phyloP scores from a whole-genome alignment of 2,329 filamentous ascomycete genomes.

The Macrophomina tecta region DNA sequence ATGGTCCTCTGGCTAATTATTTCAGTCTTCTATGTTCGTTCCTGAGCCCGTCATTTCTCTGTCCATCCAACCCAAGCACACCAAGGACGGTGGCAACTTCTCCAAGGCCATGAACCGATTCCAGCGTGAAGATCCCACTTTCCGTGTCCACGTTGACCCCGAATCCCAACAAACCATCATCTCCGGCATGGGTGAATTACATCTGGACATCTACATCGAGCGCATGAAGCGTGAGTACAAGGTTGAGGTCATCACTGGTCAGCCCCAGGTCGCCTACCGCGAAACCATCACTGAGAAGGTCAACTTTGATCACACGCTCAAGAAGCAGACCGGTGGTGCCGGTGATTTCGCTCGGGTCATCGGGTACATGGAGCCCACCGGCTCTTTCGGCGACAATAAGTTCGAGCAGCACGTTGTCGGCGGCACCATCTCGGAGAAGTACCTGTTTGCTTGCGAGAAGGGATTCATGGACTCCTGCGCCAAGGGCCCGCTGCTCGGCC shows the following conservation, averaged over 20 bases:
- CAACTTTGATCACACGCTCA: conserved; percentile 90
- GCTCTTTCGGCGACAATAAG: conserved; percentile 72
- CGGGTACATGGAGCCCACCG: conserved; percentile 88
- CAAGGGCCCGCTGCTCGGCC: conserved; percentile 89
- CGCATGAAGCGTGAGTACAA: conserved; percentile 96
- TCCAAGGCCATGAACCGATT: conserved; percentile 99
- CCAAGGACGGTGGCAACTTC: conserved; percentile 90
- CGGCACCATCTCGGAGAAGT: conserved; percentile 94
- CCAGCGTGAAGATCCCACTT: conserved; percentile 97
- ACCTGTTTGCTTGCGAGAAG: conserved; percentile 91
- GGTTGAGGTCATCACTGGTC: conserved; percentile 92
- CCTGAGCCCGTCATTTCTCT: conserved; percentile 98
- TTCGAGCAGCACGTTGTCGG: conserved; percentile 90
- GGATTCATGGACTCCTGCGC: conserved; percentile 84
- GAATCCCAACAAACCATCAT: conserved; percentile 98
- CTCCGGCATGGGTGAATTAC: conserved; percentile 96
- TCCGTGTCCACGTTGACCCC: conserved; percentile 88
- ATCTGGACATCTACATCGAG: conserved; percentile 97
- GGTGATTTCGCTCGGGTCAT: conserved; percentile 94
- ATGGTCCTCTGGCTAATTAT: conserved; percentile 11
- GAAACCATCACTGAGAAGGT: conserved; percentile 84
- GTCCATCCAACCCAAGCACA: conserved; percentile 94
- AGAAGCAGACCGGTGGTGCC: conserved; percentile 93
- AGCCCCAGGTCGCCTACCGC: conserved; percentile 95
- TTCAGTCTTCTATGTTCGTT: conserved; percentile 86